Conservation (phyloP, 2,329 filamentous ascomycete species). For the Chaetomiaceae sp. region DNA sequence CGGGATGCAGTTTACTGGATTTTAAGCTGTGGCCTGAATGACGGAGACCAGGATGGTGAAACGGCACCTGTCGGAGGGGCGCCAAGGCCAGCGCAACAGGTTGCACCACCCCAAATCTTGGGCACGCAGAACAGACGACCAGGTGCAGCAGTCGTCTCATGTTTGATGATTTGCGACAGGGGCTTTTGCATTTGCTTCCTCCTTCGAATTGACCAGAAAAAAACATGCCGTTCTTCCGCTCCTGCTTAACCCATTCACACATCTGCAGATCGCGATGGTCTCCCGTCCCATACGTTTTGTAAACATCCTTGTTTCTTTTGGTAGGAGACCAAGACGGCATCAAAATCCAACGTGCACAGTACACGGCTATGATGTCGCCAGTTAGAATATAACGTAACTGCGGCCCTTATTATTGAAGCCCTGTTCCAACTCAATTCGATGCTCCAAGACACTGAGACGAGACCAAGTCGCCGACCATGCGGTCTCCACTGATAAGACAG, state of each 20-base stretch:
- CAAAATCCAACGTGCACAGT: too few relatives aligned
- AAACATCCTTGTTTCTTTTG: too few relatives aligned
- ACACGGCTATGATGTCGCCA: too few relatives aligned
- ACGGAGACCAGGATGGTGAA: conserved; percentile 24
- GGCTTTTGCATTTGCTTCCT: background rate
- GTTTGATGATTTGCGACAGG: conserved; percentile 6
- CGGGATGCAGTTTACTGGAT: background rate
- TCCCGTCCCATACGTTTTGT: too few relatives aligned
- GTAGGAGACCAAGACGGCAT: too few relatives aligned
- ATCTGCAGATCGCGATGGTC: conserved; percentile 1
- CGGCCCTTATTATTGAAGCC: too few relatives aligned
- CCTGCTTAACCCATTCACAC: background rate
- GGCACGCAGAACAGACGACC: conserved; percentile 7
- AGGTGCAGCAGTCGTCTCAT: conserved; percentile 14
- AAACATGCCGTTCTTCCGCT: background rate
- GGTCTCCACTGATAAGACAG: too few relatives aligned
- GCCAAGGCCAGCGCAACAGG: conserved; percentile 21
- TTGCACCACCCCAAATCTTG: background rate
- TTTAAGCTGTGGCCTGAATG: conserved; percentile 11
- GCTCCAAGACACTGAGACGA: background rate
- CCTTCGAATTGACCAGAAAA: background rate
- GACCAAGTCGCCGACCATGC: background rate
- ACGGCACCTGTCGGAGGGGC: conserved; percentile 26
- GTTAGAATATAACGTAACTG: too few relatives aligned
- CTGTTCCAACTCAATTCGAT: background rate